Evolutionary conservation across 352 stramenopile species (phyloP), one percentile per base, ranked within the genome.

Genomic region (Elongisporangium anandrum): DNA sequence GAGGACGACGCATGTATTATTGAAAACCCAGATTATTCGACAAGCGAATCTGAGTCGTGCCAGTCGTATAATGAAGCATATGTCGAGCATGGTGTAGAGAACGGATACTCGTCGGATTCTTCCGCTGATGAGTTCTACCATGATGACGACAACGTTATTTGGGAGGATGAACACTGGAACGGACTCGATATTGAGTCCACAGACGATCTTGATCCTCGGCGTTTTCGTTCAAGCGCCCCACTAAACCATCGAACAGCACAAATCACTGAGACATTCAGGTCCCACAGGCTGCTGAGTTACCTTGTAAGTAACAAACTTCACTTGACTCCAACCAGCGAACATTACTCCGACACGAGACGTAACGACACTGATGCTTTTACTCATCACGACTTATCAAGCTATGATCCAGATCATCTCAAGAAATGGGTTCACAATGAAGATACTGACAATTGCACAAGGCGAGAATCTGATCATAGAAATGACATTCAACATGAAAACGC

Each of bases 401-500:
- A 26, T 13, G 10, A 29, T 55, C 22, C 22, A 29, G 19, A 12
- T 15, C 22, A 34, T 39, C 26, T 29, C 45, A 20, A n/a, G 22
- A 53, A 62, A 47, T 62, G 49, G 57, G 50, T 62, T 49, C 22
- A 24, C 13, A 34, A 57, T 20, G 5, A 10, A 16, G 17, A 49
- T 16, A 57, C 52, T 24, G 52, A 57, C n/a, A 57, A 57, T 23
- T n/a, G n/a, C n/a, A n/a, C n/a, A n/a, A n/a, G n/a, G n/a, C n/a
- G n/a, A n/a, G n/a, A n/a, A n/a, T n/a, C n/a, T n/a, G n/a, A n/a
- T n/a, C n/a, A n/a, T n/a, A n/a, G n/a, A 16, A 45, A 48, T 57
- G 16, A 13, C 10, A 29, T 17, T 17, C 26, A 16, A 17, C 52
- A 10, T 48, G 24, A 24, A 24, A 22, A 10, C 52, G 13, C 0